Evolutionary conservation across 1,284 basidiomycete species (phyloP), one percentile per base, ranked within the genome.

Genomic region (Cutaneotrichosporon cavernicola): DNA sequence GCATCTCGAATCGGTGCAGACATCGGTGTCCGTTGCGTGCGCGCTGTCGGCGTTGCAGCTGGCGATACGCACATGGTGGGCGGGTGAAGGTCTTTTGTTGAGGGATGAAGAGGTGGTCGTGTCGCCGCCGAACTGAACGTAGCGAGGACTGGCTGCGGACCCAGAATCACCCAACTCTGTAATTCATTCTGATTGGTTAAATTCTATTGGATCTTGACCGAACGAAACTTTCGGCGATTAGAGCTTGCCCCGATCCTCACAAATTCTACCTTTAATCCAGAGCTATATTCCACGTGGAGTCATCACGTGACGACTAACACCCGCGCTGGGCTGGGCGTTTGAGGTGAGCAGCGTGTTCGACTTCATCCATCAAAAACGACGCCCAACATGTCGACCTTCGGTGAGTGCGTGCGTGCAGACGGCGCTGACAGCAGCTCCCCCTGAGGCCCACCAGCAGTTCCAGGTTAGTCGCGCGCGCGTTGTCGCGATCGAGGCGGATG

Each of bases 391-490:
- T 64, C 63, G 43, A 49, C 50, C 49, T 53, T 60, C 36, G 51
- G 49, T 36, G 26, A 21, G 47, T 53, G 34, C 34, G 18, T 36
- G 52, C 51, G 51, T 43, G 38, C 14, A 22, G 30, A 49, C 30
- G 13, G 32, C 55, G 56, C 49, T 46, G 60, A 61, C 92, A 82
- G 90, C 96, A 83, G 92, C 94, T 79, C 87, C 93, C 65, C 93
- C 92, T 65, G 93, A 96, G 83, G 81, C 90, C 71, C 91, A 96
- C 82, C 88, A 90, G 80, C 91, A 95, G 83, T 95, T 94, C 84
- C 92, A 94, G 85, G 52, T 61, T 38, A 56, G 60, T 61, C 30
- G 52, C 43, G 55, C 55, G 36, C 36, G 55, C n/a, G 31, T 14
- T 13, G 56, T 30, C 43, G 43, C 43, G 43, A 46, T 46, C 30